Base-by-base conservation (phyloP, 139 green algal species). In the Chlorella ohadii region DNA sequence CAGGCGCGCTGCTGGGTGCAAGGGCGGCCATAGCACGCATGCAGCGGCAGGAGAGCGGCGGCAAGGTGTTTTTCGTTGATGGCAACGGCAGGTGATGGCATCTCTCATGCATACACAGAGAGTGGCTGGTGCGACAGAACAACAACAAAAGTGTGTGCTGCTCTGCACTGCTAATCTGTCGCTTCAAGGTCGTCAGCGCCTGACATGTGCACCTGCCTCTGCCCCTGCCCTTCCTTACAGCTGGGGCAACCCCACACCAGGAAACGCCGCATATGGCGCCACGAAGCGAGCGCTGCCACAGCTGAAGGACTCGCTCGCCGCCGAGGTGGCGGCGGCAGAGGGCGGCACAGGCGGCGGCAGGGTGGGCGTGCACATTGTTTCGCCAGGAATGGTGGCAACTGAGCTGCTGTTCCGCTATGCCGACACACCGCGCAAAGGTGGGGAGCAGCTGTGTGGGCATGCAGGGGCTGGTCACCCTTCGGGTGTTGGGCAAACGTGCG, bases 311-410 rank as follows among this genome's bases (percentile, higher is more conserved):
- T 84, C 51, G 41, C 73, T 92, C 56, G 83, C 74, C 36, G 80
- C 86, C 9, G 86, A 91, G 79, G 55, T 59, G 51, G 51, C 51
- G 15, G 51, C 51, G 22, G 51, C 51, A 59, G 51, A 9, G 3
- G 51, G 15, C 9, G 3, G 12, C 51, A 59, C 11, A 4, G 11
- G 12, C 11, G 51, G 51, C 51, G 51, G 51, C 51, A 59, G 51
- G 51, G 51, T 59, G 51, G 51, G 51, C 11, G 51, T 59, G 51
- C 89, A 92, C 84, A 84, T 92, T 0, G 36, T 57, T 25, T 74
- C 67, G 47, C 85, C 85, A 13, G 89, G 89, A 55, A 91, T 93
- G 88, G 88, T 93, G 31, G 86, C 87, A 47, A 93, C 89, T 1
- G 88, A 88, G 39, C 74, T 93, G 31, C 83, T 92, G 20, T 36